These are phyloP conservation scores for Hura crepitans DNA, from an alignment of 441 rosid genomes.

Conservation along the genomic window DNA sequence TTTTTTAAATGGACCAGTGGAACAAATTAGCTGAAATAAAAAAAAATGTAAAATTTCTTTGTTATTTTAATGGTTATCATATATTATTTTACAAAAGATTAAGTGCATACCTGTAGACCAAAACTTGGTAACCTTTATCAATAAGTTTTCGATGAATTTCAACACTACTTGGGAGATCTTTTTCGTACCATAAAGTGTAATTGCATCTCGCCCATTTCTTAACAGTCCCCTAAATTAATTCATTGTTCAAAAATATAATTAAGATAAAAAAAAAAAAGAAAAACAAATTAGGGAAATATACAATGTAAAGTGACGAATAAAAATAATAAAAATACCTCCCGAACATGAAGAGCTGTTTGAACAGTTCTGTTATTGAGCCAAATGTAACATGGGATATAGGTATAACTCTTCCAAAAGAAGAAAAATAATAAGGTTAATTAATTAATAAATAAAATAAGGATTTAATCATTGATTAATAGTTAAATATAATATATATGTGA, in stretches of 20 bases:
- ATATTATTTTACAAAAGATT: no score
- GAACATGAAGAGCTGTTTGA: constrained; percentile 30
- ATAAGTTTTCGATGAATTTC: constrained; percentile 24
- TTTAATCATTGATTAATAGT: no score
- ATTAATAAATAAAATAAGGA: no score
- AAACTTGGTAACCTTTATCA: constrained; percentile 26
- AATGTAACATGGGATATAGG: constrained; percentile 14
- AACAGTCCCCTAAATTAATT: constrained; percentile 24
- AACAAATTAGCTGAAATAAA: no score
- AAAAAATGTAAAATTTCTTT: no score
- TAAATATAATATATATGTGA: neutral
- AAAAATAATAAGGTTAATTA: neutral
- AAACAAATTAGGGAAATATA: no score
- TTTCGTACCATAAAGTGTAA: constrained; percentile 10
- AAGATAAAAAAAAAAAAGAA: no score
- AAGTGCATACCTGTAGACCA: constrained; percentile 30
- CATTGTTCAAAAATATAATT: neutral
- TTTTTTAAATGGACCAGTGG: no score
- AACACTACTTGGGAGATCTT: constrained; percentile 17
- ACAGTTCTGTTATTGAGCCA: constrained; percentile 34
- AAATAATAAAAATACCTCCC: constrained; percentile 26
- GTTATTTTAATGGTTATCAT: no score
- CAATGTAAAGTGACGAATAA: neutral
- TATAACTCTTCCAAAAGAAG: constrained; percentile 7
- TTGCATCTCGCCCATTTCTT: constrained; percentile 36